Conservation (phyloP, 176 grass and related monocot genomes). For the bread wheat (Triticum aestivum) region DNA sequence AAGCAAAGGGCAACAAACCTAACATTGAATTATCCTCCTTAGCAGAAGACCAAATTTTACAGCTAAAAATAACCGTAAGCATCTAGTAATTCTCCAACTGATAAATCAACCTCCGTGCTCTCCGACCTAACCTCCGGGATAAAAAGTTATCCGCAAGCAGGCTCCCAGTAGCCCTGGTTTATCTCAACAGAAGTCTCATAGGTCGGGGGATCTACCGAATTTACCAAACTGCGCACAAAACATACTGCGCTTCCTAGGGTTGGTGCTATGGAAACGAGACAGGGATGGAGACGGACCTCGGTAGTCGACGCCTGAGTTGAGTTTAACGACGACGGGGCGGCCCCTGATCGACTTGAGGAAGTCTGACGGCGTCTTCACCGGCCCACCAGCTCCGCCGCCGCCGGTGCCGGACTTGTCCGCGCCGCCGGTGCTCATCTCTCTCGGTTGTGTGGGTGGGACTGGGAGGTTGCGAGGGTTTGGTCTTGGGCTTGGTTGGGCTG, state of each 20-base stretch:
- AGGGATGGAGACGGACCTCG: constrained; percentile 47
- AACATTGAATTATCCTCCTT: background rate
- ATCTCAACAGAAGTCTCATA: background rate
- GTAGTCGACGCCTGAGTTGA: constrained; percentile 95
- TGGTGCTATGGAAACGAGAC: background rate
- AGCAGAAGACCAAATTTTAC: background rate
- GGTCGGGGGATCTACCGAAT: background rate
- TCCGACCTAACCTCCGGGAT: background rate
- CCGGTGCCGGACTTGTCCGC: constrained; percentile 49
- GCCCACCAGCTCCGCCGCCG: constrained; percentile 27
- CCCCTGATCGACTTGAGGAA: constrained; percentile 98
- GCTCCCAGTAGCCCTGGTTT: background rate
- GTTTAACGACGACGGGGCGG: constrained; percentile 92
- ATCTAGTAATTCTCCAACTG: background rate
- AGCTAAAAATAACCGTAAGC: background rate
- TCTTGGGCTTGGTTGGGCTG: constrained; percentile 7
- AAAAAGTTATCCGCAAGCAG: background rate
- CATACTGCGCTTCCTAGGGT: constrained; percentile 20
- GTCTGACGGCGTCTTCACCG: constrained; percentile 88
- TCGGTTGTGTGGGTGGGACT: background rate
- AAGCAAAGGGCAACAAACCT: background rate
- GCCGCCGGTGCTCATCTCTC: constrained; percentile 63
- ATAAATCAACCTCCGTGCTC: background rate
- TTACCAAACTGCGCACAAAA: background rate
- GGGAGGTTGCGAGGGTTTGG: background rate